Conservation (phyloP, 495 filamentous ascomycete species). For the Podospora fimiseda region DNA sequence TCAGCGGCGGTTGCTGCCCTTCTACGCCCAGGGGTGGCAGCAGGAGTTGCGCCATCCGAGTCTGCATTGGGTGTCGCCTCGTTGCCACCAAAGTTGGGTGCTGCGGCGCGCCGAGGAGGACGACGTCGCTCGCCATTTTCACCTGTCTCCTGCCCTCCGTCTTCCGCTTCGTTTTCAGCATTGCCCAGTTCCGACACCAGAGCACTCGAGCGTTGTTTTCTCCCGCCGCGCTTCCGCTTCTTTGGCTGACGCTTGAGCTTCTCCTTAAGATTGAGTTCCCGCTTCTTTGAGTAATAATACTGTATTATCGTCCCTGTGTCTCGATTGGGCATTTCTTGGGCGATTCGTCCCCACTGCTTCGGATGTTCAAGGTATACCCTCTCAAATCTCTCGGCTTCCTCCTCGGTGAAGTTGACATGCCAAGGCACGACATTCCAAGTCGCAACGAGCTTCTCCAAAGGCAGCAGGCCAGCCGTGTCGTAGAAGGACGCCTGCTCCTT, state of each 20-base stretch:
- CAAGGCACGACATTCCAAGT: constrained; percentile 69
- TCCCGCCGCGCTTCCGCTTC: constrained; percentile 51
- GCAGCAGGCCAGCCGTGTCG: constrained; percentile 66
- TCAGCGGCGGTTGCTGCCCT: constrained; percentile 34
- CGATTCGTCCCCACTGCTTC: constrained; percentile 91
- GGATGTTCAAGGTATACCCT: constrained; percentile 72
- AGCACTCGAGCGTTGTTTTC: constrained; percentile 65
- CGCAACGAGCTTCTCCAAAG: constrained; percentile 57
- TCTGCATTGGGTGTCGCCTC: constrained; percentile 44
- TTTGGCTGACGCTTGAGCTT: constrained; percentile 68
- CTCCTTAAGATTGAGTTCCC: constrained; percentile 77
- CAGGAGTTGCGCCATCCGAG: constrained; percentile 48
- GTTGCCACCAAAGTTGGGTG: constrained; percentile 40
- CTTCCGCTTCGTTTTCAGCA: constrained; percentile 49
- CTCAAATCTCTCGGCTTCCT: constrained; percentile 73
- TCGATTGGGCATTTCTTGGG: constrained; percentile 61
- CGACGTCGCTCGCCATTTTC: constrained; percentile 47
- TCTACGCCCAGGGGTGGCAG: constrained; percentile 44
- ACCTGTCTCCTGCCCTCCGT: constrained; percentile 39
- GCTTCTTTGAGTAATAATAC: constrained; percentile 94
- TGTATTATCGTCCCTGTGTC: constrained; percentile 82
- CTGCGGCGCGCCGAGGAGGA: constrained; percentile 46
- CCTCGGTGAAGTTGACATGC: constrained; percentile 73
- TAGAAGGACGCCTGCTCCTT: constrained; percentile 52
- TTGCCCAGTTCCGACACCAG: constrained; percentile 69